A percentile compares a stretch with the other conserved stretches of the same genome.
Conservation (phyloP, 1,284 basidiomycete species). For the Veloboletus limbatus region DNA sequence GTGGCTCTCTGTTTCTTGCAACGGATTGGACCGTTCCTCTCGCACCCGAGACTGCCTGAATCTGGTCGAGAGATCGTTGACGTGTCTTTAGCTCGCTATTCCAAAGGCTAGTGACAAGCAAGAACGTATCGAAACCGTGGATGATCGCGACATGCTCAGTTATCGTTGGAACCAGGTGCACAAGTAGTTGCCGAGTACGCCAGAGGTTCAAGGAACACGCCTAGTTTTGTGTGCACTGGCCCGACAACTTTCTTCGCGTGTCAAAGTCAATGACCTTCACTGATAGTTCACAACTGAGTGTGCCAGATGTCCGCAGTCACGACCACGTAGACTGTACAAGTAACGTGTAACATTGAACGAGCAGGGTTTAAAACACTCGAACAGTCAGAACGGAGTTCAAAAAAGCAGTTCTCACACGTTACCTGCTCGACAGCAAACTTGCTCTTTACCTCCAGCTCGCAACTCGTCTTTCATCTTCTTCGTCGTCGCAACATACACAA, state of each 20-base stretch:
- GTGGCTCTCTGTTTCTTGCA: conserved; percentile 1
- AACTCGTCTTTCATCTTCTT: conserved; percentile 33
- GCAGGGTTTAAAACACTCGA: background rate
- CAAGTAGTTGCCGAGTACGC: no score
- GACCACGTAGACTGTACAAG: conserved; percentile 18
- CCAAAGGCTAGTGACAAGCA: background rate
- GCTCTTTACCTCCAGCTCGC: conserved; percentile 35
- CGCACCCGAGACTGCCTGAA: background rate
- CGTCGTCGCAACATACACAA: conserved; percentile 43
- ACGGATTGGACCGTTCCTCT: conserved; percentile 7
- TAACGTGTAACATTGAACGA: background rate
- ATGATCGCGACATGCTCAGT: no score
- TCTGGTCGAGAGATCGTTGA: background rate
- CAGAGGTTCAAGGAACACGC: no score
- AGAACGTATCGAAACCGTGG: no score
- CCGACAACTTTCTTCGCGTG: no score
- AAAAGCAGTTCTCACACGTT: conserved; percentile 35
- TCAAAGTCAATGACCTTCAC: no score
- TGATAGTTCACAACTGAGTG: no score
- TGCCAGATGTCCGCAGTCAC: no score
- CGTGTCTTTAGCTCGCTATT: background rate
- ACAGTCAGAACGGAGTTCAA: conserved; percentile 40
- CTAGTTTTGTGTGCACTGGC: no score
- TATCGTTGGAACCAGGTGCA: no score
- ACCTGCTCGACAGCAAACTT: conserved; percentile 35